Evolutionary conservation across 345 rosid genomes (phyloP).

Genomic region (Mallotus nudiflorus): DNA sequence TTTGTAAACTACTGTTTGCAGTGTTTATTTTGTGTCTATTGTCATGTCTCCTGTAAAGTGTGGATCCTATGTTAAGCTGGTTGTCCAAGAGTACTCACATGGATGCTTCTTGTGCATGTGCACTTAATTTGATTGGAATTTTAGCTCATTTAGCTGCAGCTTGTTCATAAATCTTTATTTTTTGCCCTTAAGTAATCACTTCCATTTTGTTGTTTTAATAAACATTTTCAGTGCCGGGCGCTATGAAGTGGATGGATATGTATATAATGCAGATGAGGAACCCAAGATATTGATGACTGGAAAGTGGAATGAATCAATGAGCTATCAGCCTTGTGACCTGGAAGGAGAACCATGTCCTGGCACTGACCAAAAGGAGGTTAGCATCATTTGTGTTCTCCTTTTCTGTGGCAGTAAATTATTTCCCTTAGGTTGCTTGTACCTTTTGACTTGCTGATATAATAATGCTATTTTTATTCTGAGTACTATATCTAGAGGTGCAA

Average conservation of each 20-base stretch:
- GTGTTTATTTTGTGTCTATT: neutral
- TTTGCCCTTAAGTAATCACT: neutral
- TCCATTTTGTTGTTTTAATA: neutral
- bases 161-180: neutral
- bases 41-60: neutral
- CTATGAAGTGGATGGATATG: constrained; percentile 86
- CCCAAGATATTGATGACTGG: constrained; percentile 88
- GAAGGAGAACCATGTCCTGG: constrained; percentile 85
- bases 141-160: neutral
- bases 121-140: neutral
- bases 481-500: neutral
- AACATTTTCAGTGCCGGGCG: constrained; percentile 72
- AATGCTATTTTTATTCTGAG: neutral
- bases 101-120: neutral
- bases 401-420: neutral
- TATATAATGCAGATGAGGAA: constrained; percentile 72
- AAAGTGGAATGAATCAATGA: constrained; percentile 77
- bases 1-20: neutral
- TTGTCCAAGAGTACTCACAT: neutral
- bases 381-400: constrained; percentile 7
- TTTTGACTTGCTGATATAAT: neutral
- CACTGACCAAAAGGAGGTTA: constrained; percentile 73
- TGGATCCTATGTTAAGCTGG: neutral
- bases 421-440: neutral
- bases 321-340: constrained; percentile 71